Base-by-base conservation (phyloP, 1,284 basidiomycete species). In the Ganoderma resinaceum region DNA sequence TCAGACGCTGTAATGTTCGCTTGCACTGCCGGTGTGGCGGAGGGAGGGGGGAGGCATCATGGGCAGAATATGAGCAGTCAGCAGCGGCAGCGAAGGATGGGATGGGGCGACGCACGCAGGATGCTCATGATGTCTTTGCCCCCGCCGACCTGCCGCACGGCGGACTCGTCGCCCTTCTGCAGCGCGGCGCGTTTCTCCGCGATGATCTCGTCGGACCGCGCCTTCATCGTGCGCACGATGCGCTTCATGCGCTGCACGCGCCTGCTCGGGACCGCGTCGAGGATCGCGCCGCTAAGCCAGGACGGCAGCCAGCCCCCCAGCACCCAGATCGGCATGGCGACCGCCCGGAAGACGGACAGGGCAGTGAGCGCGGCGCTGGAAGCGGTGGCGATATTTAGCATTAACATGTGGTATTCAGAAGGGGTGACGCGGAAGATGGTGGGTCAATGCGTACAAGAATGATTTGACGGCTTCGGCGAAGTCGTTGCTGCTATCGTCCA, bases 81-180 rank as follows among this genome's bases (percentile, higher is more conserved):
- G n/a, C n/a, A n/a, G n/a, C n/a, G n/a, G n/a, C n/a, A n/a, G n/a
- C n/a, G n/a, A n/a, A n/a, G n/a, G n/a, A n/a, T n/a, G n/a, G n/a
- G n/a, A n/a, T 2, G 9, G 42, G 18, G 4, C 20, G 20, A 77
- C 84, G 74, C 59, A 86, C 80, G 65, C 4, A 80, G 65, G n/a
- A 86, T 79, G 64, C 83, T 85, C 72, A 85, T 81, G 59, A 86
- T 77, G 71, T 87, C 85, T 67, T 82, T 83, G 7, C 82, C 83
- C 61, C 80, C 73, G 3, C 76, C 79, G 42, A 83, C 75, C 65
- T 82, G 79, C 33, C 68, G 69, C 57, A 62, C 52, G 12, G 73
- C 62, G 3, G 71, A 72, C 33, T 67, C 72, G 59, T 78, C 75
- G 0, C 74, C 75, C 29, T 67, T 57, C 23, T 55, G 57, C 18